phyloP scores from a whole-genome alignment of 495 filamentous ascomycete genomes.

The Aspergillus heteromorphus region DNA sequence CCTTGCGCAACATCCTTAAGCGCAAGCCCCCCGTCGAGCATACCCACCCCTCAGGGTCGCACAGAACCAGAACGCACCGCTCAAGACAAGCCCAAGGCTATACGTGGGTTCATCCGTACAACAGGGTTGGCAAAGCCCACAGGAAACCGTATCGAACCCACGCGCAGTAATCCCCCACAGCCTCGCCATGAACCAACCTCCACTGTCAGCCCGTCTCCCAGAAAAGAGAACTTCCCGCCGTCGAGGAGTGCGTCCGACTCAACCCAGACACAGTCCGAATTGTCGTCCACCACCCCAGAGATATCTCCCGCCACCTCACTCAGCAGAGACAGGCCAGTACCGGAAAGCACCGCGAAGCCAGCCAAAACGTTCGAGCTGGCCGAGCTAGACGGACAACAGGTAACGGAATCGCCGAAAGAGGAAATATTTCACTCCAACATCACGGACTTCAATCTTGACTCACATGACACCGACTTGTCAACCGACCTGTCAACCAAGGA shows the following conservation, averaged over 20 bases:
- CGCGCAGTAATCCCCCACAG: constrained; percentile 16
- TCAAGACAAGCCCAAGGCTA: constrained; percentile 20
- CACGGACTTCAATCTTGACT: constrained; percentile 17
- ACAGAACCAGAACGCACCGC: constrained; percentile 6
- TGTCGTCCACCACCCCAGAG: background rate
- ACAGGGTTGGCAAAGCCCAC: constrained; percentile 28
- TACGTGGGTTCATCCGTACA: constrained; percentile 42
- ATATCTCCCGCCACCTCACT: background rate
- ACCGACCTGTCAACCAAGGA: background rate
- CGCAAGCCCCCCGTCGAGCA: constrained; percentile 10
- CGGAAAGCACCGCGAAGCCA: background rate
- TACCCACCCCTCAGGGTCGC: constrained; percentile 4
- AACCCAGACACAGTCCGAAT: background rate
- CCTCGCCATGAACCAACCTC: background rate
- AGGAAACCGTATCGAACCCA: constrained; percentile 21
- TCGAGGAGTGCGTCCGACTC: constrained; percentile 4
- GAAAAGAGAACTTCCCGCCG: background rate
- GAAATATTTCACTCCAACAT: constrained; percentile 19
- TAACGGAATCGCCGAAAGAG: constrained; percentile 15
- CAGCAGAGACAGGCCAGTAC: background rate
- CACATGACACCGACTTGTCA: constrained; percentile 11
- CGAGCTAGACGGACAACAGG: constrained; percentile 39
- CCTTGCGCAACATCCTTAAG: constrained; percentile 20
- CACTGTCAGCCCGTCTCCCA: constrained; percentile 3
- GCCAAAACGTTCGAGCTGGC: constrained; percentile 28